A percentile compares a stretch with the other conserved stretches of the same genome.
Evolutionary conservation across 495 filamentous ascomycete species (phyloP).

Genomic region (Chaetomium tenue): DNA sequence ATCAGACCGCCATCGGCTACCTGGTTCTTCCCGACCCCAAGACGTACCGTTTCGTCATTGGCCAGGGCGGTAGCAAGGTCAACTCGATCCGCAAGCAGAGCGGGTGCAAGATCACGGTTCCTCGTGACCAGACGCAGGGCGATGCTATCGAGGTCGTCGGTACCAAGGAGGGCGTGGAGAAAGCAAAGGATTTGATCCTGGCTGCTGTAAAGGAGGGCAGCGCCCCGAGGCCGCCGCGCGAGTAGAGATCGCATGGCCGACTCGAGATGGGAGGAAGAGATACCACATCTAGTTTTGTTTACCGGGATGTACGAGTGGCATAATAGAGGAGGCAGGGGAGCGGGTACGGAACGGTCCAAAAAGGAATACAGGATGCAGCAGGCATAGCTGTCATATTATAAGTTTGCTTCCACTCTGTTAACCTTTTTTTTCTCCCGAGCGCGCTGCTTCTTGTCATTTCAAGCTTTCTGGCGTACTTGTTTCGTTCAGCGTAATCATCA

Average conservation of each 20-base stretch:
- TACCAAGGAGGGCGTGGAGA: conserved; percentile 73
- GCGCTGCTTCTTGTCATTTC: neutral
- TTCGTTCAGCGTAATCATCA: no score
- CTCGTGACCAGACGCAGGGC: conserved; percentile 68
- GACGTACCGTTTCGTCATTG: conserved; percentile 87
- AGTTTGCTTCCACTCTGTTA: neutral
- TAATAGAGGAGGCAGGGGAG: neutral
- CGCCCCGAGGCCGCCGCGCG: conserved; percentile 8
- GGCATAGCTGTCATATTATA: neutral
- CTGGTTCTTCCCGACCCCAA: conserved; percentile 85
- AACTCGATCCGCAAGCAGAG: conserved; percentile 89
- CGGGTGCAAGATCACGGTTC: conserved; percentile 87
- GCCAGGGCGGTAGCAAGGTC: conserved; percentile 83
- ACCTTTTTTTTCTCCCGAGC: neutral
- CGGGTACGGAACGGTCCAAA: neutral
- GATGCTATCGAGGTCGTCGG: conserved; percentile 90
- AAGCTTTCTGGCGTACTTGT: neutral
- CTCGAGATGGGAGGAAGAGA: neutral
- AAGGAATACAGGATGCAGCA: neutral
- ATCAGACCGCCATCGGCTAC: conserved; percentile 75
- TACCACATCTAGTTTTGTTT: neutral
- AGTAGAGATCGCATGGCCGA: conserved; percentile 1
- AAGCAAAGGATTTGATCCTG: conserved; percentile 85
- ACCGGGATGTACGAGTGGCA: neutral
- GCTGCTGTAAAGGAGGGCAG: conserved; percentile 64